phyloP scores from a whole-genome alignment of 2,329 filamentous ascomycete genomes.

The Curvularia sp. region DNA sequence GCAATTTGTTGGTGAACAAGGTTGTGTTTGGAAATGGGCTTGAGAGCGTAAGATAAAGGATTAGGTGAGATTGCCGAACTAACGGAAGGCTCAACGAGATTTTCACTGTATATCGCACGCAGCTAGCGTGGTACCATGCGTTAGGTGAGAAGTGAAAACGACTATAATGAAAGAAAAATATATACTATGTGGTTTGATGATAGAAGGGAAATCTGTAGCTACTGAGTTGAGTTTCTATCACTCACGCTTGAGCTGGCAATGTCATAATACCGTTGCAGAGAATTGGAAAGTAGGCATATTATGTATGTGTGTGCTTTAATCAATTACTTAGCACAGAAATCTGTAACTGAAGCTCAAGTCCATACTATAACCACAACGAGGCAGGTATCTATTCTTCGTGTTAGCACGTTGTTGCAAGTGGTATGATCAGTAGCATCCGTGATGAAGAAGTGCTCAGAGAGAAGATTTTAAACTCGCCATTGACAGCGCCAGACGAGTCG shows the following conservation, averaged over 20 bases:
- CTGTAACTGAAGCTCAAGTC: not conserved
- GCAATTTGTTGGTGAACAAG: not conserved
- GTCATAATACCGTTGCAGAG: too few species aligned
- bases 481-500: constrained; percentile 34
- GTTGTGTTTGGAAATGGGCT: not conserved
- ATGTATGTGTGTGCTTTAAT: too few species aligned
- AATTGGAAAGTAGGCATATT: too few species aligned
- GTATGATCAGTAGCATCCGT: too few species aligned
- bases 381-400: not conserved
- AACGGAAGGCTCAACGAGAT: not conserved
- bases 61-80: not conserved
- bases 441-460: constrained; percentile 40
- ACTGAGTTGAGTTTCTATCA: not conserved
- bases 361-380: not conserved
- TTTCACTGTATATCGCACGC: not conserved
- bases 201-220: not conserved
- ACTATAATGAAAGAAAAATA: not conserved
- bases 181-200: too few species aligned
- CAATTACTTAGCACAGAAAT: not conserved
- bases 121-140: not conserved
- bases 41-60: not conserved
- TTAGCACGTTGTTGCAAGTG: not conserved
- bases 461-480: constrained; percentile 49
- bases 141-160: not conserved
- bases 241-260: not conserved